These are phyloP conservation scores for Colletotrichum melonis DNA, from an alignment of 2,329 filamentous ascomycete species.

Conservation along the genomic window DNA sequence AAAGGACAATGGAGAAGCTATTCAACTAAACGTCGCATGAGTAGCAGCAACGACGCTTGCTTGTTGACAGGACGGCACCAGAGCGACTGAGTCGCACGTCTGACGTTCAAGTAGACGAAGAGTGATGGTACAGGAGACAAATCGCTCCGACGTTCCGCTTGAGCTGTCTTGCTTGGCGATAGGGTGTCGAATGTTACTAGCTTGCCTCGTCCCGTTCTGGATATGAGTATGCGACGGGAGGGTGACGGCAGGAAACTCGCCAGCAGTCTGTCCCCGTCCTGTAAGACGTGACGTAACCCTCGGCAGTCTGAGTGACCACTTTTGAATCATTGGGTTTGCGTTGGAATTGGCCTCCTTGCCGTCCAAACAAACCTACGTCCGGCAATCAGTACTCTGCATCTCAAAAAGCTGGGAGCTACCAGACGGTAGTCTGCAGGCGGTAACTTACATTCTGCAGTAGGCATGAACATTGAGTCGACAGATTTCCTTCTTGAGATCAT, in stretches of 20 bases:
- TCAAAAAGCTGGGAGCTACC: neutral
- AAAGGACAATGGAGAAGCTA: neutral
- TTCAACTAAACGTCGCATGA: neutral
- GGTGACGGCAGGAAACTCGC: slow-evolving; percentile 28
- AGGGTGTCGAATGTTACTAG: neutral
- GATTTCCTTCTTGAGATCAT: slow-evolving; percentile 75
- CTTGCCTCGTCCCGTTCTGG: slow-evolving; percentile 2
- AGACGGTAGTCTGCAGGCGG: slow-evolving; percentile 12
- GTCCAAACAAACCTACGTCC: slow-evolving; percentile 38
- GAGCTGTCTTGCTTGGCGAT: slow-evolving; percentile 13
- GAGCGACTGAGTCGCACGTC: neutral
- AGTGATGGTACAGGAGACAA: slow-evolving; percentile 21
- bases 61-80: neutral
- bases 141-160: slow-evolving; percentile 26
- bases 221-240: slow-evolving; percentile 16
- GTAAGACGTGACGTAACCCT: slow-evolving; percentile 5
- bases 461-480: slow-evolving; percentile 75
- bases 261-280: neutral
- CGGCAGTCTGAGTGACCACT: slow-evolving; percentile 6
- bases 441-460: slow-evolving; percentile 81
- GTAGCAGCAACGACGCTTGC: neutral
- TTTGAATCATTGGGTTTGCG: slow-evolving; percentile 31
- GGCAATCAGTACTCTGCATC: slow-evolving; percentile 10
- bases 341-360: slow-evolving; percentile 35
- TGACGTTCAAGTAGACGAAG: neutral